Base-by-base conservation (phyloP, 2,329 filamentous ascomycete genomes). In the Metarhizium guizhouense region DNA sequence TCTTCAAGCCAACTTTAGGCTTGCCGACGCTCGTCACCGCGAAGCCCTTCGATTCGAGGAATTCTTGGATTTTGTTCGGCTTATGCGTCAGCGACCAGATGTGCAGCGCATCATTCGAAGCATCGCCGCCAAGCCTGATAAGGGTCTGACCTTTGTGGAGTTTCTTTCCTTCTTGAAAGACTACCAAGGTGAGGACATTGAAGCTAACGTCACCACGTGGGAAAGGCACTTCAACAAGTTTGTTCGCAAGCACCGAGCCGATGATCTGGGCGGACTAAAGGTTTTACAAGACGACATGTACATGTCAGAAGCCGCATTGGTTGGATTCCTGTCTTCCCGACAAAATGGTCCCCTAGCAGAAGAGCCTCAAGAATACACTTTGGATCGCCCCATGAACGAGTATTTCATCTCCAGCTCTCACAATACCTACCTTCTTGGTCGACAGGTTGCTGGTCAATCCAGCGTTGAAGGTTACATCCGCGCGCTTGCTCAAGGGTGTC, bases 361-460 rank as follows among this genome's bases (percentile, higher is more conserved):
- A 47, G 78, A 81, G 58, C 80, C 82, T n/a, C 71, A 80, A 13
- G 74, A 83, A 32, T 83, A 84, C 55, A 76, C 76, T 6, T 82
- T 96, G 54, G 85, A 95, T 66, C 84, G 88, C 29, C 94, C 94
- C 0, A 76, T 97, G 68, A 96, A 95, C 68, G 93, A 97, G 68
- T 99, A 99, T 71, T 96, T 91, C 75, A 94, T 99, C 62, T 97
- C 93, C 1, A 96, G 92, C 74, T 97, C 94, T 1, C 94, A 99
- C 77, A 99, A 99, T 72, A 99, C 94, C 0, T 99, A 99, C 66
- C 84, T 99, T 1, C 78, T 95, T 4, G 94, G 94, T 14, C 86
- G 92, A 54, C 94, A 99, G 69, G 86, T 97, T 2, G 87, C 85
- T 11, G 93, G 93, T 32, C 83, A 88, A 48, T 96, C 94, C 2